Conservation (phyloP, 257 asterid genomes). For the Paulownia fortunei region DNA sequence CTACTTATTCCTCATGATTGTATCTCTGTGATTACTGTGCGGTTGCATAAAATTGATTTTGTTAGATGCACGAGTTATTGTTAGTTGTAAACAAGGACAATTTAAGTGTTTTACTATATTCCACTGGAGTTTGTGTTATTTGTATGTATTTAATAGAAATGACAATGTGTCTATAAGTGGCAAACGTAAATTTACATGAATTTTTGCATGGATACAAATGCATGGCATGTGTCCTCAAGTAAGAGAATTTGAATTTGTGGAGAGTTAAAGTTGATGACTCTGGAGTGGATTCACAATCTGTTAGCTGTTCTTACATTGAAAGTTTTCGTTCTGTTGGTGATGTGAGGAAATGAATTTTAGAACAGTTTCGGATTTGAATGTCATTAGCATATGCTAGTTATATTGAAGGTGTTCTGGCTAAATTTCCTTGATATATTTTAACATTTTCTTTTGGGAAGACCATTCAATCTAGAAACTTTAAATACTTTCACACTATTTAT, state of each 20-base stretch:
- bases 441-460: neutral
- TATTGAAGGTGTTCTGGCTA: conserved; percentile 16
- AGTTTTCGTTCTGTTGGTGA: conserved; percentile 6
- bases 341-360: neutral
- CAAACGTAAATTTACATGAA: neutral
- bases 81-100: neutral
- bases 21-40: neutral
- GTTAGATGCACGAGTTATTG: conserved; percentile 7
- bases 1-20: neutral
- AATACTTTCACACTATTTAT: neutral
- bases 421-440: neutral
- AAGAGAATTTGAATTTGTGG: conserved; percentile 1
- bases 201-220: neutral
- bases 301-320: conserved; percentile 10
- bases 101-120: neutral
- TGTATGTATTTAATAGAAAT: neutral
- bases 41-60: conserved; percentile 5
- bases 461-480: conserved; percentile 18
- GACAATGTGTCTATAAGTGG: neutral
- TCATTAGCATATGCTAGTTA: conserved; percentile 22
- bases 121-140: neutral
- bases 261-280: neutral
- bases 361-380: conserved; percentile 7
- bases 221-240: conserved; percentile 12
- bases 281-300: conserved; percentile 12